phyloP scores from a whole-genome alignment of 2,329 filamentous ascomycete species.

The Sclerotinia borealis region DNA sequence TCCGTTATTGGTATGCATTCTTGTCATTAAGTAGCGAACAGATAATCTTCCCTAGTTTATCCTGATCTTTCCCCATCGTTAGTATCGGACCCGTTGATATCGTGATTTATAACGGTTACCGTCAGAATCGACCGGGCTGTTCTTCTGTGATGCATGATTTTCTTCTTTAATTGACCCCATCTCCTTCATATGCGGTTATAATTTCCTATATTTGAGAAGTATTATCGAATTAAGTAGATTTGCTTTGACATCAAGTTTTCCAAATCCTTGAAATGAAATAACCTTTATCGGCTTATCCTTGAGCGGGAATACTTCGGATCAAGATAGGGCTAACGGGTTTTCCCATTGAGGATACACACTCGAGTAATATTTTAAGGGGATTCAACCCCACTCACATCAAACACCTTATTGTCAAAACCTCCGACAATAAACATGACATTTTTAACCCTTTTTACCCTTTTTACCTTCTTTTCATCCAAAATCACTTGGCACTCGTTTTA shows the following conservation, averaged over 20 bases:
- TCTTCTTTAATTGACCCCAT: not conserved
- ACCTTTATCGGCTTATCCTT: too few relatives aligned
- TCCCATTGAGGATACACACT: not conserved
- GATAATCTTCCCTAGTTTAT: too few relatives aligned
- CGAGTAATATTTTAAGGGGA: not conserved
- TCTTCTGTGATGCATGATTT: not conserved
- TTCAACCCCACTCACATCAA: not conserved
- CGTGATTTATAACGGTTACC: too few relatives aligned
- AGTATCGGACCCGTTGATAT: not conserved
- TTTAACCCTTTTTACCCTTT: too few relatives aligned
- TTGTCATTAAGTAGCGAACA: too few relatives aligned
- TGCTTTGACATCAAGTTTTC: not conserved
- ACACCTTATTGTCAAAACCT: slow-evolving; percentile 2
- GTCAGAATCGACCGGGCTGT: not conserved
- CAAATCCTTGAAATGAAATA: not conserved
- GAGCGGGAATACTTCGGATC: not conserved
- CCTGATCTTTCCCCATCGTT: not conserved
- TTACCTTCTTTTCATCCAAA: not conserved
- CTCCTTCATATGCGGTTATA: not conserved
- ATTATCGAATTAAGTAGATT: not conserved
- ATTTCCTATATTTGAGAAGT: not conserved
- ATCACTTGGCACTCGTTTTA: not conserved
- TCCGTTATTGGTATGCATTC: too few relatives aligned
- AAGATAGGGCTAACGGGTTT: not conserved
- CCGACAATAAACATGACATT: not conserved